Percentiles rank a stretch among this genome's conserved stretches.
Conservation (phyloP, 129 eudicot genomes). For the Pseudognaphalium luteoalbum region DNA sequence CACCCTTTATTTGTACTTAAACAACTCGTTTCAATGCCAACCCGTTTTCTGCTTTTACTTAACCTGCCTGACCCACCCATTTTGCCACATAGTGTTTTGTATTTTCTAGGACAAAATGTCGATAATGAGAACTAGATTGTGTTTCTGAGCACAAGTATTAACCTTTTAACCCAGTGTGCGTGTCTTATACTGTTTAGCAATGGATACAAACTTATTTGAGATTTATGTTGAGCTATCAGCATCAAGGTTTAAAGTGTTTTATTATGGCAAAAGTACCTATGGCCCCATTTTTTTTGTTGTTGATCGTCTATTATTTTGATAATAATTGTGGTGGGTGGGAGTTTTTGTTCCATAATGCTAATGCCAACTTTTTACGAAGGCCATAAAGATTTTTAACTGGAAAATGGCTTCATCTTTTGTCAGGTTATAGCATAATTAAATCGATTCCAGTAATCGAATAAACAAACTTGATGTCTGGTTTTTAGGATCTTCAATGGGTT, state of each 20-base stretch:
- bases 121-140: background rate
- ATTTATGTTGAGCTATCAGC: background rate
- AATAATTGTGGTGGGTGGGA: conserved; percentile 21
- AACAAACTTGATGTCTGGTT: background rate
- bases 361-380: conserved; percentile 5
- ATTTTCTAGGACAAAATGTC: background rate
- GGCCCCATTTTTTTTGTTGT: conserved; percentile 24
- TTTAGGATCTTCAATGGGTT: background rate
- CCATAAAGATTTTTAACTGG: conserved; percentile 10
- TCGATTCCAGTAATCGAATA: background rate
- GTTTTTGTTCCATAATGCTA: conserved; percentile 17
- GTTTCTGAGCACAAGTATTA: background rate
- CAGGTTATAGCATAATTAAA: background rate
- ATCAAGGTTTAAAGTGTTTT: conserved; percentile 15
- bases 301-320: conserved; percentile 8
- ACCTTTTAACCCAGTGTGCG: background rate
- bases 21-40: background rate
- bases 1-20: background rate
- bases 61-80: background rate
- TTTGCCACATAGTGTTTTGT: background rate
- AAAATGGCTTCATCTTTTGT: background rate
- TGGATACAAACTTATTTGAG: background rate
- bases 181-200: background rate
- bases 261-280: conserved; percentile 13
- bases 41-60: background rate